Evolutionary conservation across 768 basidiomycete genomes (phyloP).

Genomic region (Panaeolus cyanescens): DNA sequence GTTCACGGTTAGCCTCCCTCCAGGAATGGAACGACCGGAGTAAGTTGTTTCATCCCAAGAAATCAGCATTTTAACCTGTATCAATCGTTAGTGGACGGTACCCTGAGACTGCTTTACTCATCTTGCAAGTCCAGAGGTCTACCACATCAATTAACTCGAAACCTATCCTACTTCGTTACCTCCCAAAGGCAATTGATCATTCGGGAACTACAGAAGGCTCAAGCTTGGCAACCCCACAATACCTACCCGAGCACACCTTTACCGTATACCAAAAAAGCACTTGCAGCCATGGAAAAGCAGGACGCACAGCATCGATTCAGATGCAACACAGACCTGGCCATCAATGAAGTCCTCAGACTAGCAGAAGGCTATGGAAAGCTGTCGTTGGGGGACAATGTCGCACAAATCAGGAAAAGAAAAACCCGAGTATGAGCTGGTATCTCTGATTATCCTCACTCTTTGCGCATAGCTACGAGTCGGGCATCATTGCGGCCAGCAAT

Average conservation of each 20-base stretch:
- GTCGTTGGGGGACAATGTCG: constrained; percentile 19
- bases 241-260: constrained; percentile 1
- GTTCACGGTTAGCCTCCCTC: constrained; percentile 43
- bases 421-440: constrained; percentile 3
- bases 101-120: constrained; percentile 59
- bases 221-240: constrained; percentile 41
- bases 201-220: constrained; percentile 19
- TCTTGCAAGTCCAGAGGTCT: constrained; percentile 67
- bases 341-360: constrained; percentile 19
- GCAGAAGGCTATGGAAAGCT: constrained; percentile 20
- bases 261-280: not conserved
- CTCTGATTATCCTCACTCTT: not conserved
- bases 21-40: constrained; percentile 57
- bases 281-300: constrained; percentile 6
- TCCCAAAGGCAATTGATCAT: constrained; percentile 32
- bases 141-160: constrained; percentile 58
- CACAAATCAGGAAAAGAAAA: constrained; percentile 17
- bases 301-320: constrained; percentile 12
- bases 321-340: constrained; percentile 9
- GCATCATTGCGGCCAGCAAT: not conserved
- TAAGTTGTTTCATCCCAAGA: constrained; percentile 26
- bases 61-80: not conserved
- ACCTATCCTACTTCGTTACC: constrained; percentile 44
- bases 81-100: constrained; percentile 60
- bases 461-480: too few species aligned